These are phyloP conservation scores for Hanseniaspora lindneri DNA, from an alignment of 805 yeast species.

Conservation along the genomic window DNA sequence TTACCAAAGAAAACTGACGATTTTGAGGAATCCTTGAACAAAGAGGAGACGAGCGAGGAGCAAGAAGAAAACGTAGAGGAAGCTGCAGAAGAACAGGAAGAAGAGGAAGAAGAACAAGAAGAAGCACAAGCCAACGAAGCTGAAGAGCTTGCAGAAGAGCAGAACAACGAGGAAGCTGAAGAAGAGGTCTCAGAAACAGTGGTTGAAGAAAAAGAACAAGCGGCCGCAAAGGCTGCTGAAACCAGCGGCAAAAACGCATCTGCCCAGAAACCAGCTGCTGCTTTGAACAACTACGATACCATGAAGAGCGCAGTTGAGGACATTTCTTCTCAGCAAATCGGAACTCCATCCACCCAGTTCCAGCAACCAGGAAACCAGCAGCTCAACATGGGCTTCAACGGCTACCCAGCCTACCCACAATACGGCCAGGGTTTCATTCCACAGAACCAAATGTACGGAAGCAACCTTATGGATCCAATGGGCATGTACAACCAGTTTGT, in stretches of 20 bases:
- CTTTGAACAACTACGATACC: conserved; percentile 4
- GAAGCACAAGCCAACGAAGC: conserved; percentile 1
- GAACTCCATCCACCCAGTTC: conserved; percentile 16
- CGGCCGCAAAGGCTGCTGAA: too few species aligned
- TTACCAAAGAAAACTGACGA: conserved; percentile 1
- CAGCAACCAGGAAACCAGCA: conserved; percentile 20
- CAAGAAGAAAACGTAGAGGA: neutral
- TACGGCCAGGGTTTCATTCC: conserved; percentile 12
- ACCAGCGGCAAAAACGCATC: conserved; percentile 15
- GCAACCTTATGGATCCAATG: conserved; percentile 13
- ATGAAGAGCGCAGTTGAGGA: conserved; percentile 15
- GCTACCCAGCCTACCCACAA: conserved; percentile 13
- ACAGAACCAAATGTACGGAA: conserved; percentile 14
- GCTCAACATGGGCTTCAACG: conserved; percentile 13
- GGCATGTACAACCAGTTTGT: conserved; percentile 15
- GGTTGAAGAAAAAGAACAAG: conserved; percentile 1
- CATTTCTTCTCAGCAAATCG: conserved; percentile 17
- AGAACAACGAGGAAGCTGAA: neutral
- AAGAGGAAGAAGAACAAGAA: conserved; percentile 8
- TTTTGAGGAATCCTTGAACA: neutral
- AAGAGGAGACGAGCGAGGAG: neutral
- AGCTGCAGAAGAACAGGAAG: neutral
- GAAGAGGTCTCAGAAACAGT: conserved; percentile 11
- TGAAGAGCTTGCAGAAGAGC: neutral
- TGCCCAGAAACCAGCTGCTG: conserved; percentile 4